Conservation (phyloP, 2,329 filamentous ascomycete genomes). For the Curvularia verruculosa region DNA sequence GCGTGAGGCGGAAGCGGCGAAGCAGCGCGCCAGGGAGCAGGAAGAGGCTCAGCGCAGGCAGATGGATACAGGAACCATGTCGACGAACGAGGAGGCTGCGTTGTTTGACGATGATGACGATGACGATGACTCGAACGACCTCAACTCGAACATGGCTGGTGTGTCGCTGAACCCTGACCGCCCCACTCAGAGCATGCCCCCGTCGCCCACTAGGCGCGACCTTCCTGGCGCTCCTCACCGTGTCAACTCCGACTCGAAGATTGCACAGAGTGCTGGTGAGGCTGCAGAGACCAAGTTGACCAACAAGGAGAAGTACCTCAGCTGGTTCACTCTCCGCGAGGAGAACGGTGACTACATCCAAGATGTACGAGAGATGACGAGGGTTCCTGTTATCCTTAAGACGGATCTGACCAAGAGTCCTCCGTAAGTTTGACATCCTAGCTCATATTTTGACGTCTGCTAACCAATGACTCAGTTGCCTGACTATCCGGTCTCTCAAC, state of each 20-base stretch:
- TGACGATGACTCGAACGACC: conserved; percentile 78
- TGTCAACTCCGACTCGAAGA: conserved; percentile 92
- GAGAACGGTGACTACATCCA: conserved; percentile 96
- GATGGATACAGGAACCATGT: conserved; percentile 93
- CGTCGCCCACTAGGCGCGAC: conserved; percentile 81
- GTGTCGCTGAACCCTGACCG: conserved; percentile 84
- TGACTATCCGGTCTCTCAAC: conserved; percentile 84
- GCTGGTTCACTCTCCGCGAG: conserved; percentile 86
- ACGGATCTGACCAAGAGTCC: conserved; percentile 98
- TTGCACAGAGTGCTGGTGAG: conserved; percentile 70
- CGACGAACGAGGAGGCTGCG: conserved; percentile 91
- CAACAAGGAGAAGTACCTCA: conserved; percentile 96
- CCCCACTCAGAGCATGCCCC: conserved; percentile 92
- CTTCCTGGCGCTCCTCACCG: conserved; percentile 76
- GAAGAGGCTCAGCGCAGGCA: conserved; percentile 92
- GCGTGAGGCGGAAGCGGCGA: conserved; percentile 80
- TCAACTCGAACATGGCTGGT: conserved; percentile 89
- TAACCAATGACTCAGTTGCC: conserved; percentile 62
- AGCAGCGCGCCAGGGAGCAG: conserved; percentile 80
- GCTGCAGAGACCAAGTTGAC: conserved; percentile 78
- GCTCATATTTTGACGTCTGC: conserved; percentile 8
- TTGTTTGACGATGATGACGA: conserved; percentile 91
- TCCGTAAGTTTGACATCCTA: conserved; percentile 73
- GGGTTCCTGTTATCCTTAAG: conserved; percentile 97
- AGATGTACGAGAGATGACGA: conserved; percentile 96